Evolutionary conservation across 208 protist species (phyloP).

Genomic region (Crithidia brevicula): DNA sequence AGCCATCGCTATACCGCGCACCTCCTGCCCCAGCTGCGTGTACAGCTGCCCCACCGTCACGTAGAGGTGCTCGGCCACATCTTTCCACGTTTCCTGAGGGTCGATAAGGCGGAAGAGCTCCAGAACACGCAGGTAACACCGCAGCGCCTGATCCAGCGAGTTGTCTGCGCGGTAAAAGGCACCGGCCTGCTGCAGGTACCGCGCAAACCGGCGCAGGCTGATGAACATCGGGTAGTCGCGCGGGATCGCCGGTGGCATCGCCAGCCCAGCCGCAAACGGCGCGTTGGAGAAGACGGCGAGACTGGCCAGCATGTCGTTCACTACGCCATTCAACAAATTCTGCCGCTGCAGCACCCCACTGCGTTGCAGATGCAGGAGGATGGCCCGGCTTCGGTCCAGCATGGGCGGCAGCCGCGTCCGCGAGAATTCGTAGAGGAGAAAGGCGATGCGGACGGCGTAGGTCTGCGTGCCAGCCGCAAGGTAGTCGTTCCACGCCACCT

Average conservation of each 20-base stretch:
- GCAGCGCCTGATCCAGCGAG: conserved; percentile 51
- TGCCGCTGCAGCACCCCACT: conserved; percentile 41
- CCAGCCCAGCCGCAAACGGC: conserved; percentile 54
- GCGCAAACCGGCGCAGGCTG: conserved; percentile 57
- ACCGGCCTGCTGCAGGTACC: conserved; percentile 52
- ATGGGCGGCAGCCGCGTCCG: conserved; percentile 61
- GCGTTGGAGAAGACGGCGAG: conserved; percentile 69
- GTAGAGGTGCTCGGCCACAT: conserved; percentile 65
- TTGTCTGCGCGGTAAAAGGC: conserved; percentile 54
- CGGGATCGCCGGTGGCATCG: conserved; percentile 41
- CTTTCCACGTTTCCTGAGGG: conserved; percentile 52
- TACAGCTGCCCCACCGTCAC: conserved; percentile 59
- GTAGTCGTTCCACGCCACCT: conserved; percentile 77
- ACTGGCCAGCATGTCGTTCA: conserved; percentile 69
- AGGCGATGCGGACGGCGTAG: conserved; percentile 60
- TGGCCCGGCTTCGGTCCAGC: conserved; percentile 45
- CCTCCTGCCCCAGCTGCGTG: conserved; percentile 56
- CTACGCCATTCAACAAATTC: conserved; percentile 47
- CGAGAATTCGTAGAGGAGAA: conserved; percentile 74
- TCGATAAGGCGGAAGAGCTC: conserved; percentile 57
- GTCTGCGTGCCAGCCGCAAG: conserved; percentile 35
- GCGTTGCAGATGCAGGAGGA: conserved; percentile 56
- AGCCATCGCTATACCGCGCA: conserved; percentile 56
- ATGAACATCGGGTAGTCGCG: conserved; percentile 50
- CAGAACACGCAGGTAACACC: conserved; percentile 73